These are phyloP conservation scores for Dimargaris verticillata DNA, from an alignment of 192 early-diverging fungal genomes.

Conservation along the genomic window DNA sequence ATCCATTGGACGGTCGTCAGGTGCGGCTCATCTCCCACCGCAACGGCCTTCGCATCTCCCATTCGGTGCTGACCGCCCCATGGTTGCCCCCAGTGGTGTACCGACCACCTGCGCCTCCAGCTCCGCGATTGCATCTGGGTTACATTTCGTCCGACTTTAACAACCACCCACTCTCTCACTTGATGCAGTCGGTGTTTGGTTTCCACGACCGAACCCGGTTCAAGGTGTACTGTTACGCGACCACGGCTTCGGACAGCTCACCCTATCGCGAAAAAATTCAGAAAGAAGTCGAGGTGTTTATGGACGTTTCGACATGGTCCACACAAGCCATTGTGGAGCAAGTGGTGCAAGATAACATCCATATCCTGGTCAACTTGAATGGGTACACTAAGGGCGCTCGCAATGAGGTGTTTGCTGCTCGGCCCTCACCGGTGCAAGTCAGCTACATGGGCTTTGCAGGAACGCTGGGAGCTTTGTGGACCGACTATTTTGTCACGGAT, in stretches of 20 bases:
- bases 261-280: slow-evolving; percentile 69
- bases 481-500: slow-evolving; percentile 66
- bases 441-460: slow-evolving; percentile 91
- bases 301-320: slow-evolving; percentile 57
- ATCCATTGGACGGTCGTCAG: slow-evolving; percentile 67
- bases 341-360: slow-evolving; percentile 60
- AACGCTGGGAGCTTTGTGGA: slow-evolving; percentile 73
- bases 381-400: slow-evolving; percentile 93
- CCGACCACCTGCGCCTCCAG: slow-evolving; percentile 51
- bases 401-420: slow-evolving; percentile 86
- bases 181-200: slow-evolving; percentile 92
- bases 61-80: slow-evolving; percentile 42
- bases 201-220: slow-evolving; percentile 64
- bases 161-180: slow-evolving; percentile 81
- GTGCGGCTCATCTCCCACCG: slow-evolving; percentile 72
- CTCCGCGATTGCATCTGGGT: slow-evolving; percentile 56
- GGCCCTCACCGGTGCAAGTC: slow-evolving; percentile 76
- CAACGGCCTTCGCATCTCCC: slow-evolving; percentile 68
- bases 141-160: slow-evolving; percentile 88
- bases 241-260: slow-evolving; percentile 59
- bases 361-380: slow-evolving; percentile 83
- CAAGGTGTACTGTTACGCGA: slow-evolving; percentile 69
- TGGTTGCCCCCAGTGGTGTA: slow-evolving; percentile 41
- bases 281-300: slow-evolving; percentile 57
- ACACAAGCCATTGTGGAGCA: slow-evolving; percentile 59